phyloP scores from a whole-genome alignment of 2,329 filamentous ascomycete species.

The Helotiales sp. region DNA sequence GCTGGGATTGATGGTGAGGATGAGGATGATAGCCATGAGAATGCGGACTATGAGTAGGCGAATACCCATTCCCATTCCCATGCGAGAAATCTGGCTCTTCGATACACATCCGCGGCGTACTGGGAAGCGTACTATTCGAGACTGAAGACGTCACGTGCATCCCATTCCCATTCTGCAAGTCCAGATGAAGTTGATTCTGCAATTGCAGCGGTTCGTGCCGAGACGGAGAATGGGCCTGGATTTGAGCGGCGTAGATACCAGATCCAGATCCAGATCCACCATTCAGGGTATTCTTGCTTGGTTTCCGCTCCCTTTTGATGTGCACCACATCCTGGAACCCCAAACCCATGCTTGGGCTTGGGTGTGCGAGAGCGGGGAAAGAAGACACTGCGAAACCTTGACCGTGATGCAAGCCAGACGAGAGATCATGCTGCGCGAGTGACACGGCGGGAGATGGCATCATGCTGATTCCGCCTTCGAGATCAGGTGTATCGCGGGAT shows the following conservation, averaged over 20 bases:
- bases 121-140: constrained; percentile 2
- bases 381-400: not conserved
- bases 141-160: not conserved
- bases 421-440: not conserved
- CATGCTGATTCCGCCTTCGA: not conserved
- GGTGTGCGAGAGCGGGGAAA: not conserved
- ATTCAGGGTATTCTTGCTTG: not conserved
- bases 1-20: not conserved
- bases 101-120: not conserved
- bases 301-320: not conserved
- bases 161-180: not conserved
- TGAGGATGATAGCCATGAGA: not conserved
- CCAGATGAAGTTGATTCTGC: too few relatives aligned
- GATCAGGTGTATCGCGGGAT: not conserved
- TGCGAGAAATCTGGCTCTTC: not conserved
- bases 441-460: not conserved
- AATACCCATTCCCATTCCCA: not conserved
- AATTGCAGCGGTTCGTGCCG: not conserved
- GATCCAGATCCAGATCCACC: too few relatives aligned
- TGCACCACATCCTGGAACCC: not conserved
- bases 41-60: not conserved
- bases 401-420: not conserved
- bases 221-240: not conserved
- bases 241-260: not conserved
- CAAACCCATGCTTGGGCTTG: not conserved